phyloP scores from a whole-genome alignment of 495 filamentous ascomycete species.

The Chaetomium tenue region DNA sequence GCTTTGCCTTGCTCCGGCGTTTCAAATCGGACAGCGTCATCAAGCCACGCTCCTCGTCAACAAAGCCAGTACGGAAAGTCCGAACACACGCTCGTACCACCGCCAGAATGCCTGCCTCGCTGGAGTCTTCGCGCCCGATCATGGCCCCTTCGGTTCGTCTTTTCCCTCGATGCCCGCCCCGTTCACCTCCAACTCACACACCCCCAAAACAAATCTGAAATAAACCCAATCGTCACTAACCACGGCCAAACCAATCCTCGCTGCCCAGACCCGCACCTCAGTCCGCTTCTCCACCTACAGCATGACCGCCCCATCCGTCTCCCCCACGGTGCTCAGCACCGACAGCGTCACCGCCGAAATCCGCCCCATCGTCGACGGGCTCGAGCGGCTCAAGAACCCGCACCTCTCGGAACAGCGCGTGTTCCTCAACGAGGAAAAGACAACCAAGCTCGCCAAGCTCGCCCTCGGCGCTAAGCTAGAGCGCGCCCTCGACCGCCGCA shows the following conservation, averaged over 20 bases:
- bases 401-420: constrained; percentile 82
- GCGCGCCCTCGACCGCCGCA: constrained; percentile 81
- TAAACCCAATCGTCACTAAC: background rate
- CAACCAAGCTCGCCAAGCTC: constrained; percentile 80
- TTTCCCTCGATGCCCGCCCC: background rate
- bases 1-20: constrained; percentile 9
- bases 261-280: constrained; percentile 59
- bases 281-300: constrained; percentile 81
- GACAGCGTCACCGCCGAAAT: constrained; percentile 71
- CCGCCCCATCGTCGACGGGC: constrained; percentile 72
- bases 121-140: constrained; percentile 73
- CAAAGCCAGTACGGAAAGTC: constrained; percentile 14
- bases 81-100: constrained; percentile 11
- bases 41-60: constrained; percentile 3
- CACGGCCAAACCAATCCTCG: background rate
- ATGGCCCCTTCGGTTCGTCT: constrained; percentile 70
- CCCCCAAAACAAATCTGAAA: too few relatives aligned
- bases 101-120: constrained; percentile 59
- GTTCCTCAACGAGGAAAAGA: constrained; percentile 76
- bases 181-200: constrained; percentile 18
- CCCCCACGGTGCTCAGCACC: constrained; percentile 57
- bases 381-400: constrained; percentile 90
- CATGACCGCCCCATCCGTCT: constrained; percentile 63
- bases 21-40: constrained; percentile 20
- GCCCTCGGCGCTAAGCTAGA: constrained; percentile 93